Base-by-base conservation (phyloP, 2,329 filamentous ascomycete species). In the Teratosphaeria viscida region DNA sequence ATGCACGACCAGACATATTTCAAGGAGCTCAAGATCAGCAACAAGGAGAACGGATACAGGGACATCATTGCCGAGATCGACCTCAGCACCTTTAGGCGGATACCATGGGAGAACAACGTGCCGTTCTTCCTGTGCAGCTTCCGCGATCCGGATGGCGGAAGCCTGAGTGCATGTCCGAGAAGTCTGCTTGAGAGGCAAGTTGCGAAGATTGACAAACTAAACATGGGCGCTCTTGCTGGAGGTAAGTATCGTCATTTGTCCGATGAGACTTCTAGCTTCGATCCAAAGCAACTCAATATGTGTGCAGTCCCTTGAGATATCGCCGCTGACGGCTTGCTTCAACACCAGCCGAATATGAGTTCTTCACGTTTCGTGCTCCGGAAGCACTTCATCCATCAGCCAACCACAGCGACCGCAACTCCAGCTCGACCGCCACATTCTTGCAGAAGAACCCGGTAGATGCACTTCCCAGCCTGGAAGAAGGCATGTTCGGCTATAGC, bases 401-500 rank as follows among this genome's bases (percentile, higher is more conserved):
- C 43, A 74, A 78, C 23, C 74, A 78, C 34, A 71, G 78, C 23
- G 80, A 85, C 70, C 77, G 80, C 60, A 85, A 85, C 64, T 82
- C 81, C 8, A 84, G 86, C 34, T 85, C 88, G 0, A 88, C 90
- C 0, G 88, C 90, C 27, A 76, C 81, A 7, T 95, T 89, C 73
- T 82, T 95, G 43, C 81, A 83, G 68, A 78, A 86, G 6, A 90
- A 95, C 72, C 82, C 89, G 0, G 84, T 88, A 14, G 78, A 86
- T 55, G 74, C 84, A n/a, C 81, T 96, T 8, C 90, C 90, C 0
- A 79, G 88, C 27, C 77, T 96, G 56, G 95, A 92, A 8, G 89
- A 95, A 71, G 92, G 92, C 70, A 96, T 96, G 92, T 96, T 96
- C 68, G 92, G 91, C 61, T 96, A 96, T 78, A 94, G 89, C 64